phyloP scores from a whole-genome alignment of 345 rosid genomes.

The Mallotus nudiflorus region DNA sequence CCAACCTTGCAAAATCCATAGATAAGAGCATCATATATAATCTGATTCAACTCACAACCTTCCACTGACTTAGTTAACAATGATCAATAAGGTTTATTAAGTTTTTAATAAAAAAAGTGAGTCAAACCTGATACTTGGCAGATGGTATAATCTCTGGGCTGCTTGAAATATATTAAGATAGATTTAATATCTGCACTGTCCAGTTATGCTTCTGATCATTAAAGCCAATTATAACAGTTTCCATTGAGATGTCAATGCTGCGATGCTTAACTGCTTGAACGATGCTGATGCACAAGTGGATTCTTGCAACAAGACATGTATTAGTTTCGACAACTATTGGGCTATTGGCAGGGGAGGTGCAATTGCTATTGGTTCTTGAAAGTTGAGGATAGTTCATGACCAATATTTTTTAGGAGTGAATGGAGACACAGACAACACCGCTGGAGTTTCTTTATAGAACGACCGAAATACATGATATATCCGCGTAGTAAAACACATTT shows the following conservation, averaged over 20 bases:
- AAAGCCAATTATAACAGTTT: slow-evolving; percentile 50
- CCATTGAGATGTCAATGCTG: slow-evolving; percentile 80
- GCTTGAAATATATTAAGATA: slow-evolving; percentile 33
- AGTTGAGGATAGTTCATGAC: slow-evolving; percentile 84
- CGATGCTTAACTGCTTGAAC: slow-evolving; percentile 76
- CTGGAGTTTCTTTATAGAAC: slow-evolving; percentile 85
- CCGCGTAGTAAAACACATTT: slow-evolving; percentile 74
- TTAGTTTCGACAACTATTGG: slow-evolving; percentile 46
- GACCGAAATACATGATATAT: too few species aligned
- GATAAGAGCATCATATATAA: too few species aligned
- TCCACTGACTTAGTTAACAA: slow-evolving; percentile 44
- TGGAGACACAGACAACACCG: slow-evolving; percentile 80
- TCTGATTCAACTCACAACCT: slow-evolving; percentile 77
- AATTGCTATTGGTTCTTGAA: slow-evolving; percentile 71
- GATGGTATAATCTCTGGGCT: neutral
- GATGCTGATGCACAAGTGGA: slow-evolving; percentile 74
- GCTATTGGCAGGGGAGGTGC: slow-evolving; percentile 34
- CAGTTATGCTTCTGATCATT: slow-evolving; percentile 55
- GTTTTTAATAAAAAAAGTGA: too few species aligned
- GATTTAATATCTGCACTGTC: slow-evolving; percentile 79
- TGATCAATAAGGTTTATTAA: too few species aligned
- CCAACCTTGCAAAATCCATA: too few species aligned
- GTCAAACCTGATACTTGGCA: too few species aligned
- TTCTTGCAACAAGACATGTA: slow-evolving; percentile 57
- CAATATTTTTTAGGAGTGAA: slow-evolving; percentile 80